Base-by-base conservation (phyloP, 106 monocot genomes). In the Dendrobium huoshanense region DNA sequence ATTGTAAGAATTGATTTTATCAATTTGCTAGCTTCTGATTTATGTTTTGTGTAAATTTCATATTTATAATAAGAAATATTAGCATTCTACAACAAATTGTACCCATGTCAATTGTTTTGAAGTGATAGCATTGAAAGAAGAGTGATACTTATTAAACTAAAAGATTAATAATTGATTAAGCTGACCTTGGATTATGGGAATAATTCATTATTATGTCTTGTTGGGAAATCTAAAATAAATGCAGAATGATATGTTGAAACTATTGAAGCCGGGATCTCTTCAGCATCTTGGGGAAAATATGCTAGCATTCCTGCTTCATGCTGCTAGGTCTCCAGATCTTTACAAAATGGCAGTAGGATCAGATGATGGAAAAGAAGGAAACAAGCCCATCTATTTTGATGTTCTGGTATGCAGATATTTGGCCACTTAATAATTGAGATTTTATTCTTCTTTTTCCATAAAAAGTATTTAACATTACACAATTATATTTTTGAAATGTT, bases 221-320 rank as follows among this genome's bases (percentile, higher is more conserved):
- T 43, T 77, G 75, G 44, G 42, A 37, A 29, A 29, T 51, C 67
- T 77, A 75, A 75, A 9, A 6, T 54, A 20, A 73, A 78, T 87
- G 85, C 90, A 99, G 99, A 99, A 99, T 90, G 99, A 99, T 84
- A 99, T 90, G 79, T 75, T 99, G 49, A 82, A 88, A 77, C 85
- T 91, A 79, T 81, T 99, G 81, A 95, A 95, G 90, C 91, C 95
- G 18, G 99, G 99, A n/a, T 99, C 99, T 42, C 91, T 99, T 77
- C 99, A 99, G 73, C 95, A 95, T 95, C 91, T 95, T 83, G 99
- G 99, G 78, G 99, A 99, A 73, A 99, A 99, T 87, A 99, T 95
- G 91, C 86, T 93, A 59, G 87, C 99, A 56, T 99, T 95, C 88
- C 80, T 99, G 70, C 80, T 99, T 83, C 86, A 91, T 27, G 75